Evolutionary conservation across 2,329 filamentous ascomycete species (phyloP).

Genomic region (Phoma herbarum): DNA sequence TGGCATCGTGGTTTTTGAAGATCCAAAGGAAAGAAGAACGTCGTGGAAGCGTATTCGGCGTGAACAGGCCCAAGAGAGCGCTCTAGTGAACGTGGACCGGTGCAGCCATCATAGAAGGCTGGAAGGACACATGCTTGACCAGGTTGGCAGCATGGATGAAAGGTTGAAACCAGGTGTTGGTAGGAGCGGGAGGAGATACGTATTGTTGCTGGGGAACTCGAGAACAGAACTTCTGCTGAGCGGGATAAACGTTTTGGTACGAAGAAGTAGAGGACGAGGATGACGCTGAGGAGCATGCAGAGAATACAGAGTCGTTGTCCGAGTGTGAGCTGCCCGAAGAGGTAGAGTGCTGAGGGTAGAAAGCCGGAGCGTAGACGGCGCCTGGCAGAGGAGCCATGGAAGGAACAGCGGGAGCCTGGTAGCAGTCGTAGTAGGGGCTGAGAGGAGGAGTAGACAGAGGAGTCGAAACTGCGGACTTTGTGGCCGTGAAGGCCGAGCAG

Average conservation of each 20-base stretch:
- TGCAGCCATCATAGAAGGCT: slow-evolving; percentile 48
- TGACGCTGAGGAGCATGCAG: slow-evolving; percentile 49
- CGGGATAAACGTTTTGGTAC: slow-evolving; percentile 42
- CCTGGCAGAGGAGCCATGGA: slow-evolving; percentile 45
- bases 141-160: slow-evolving; percentile 53
- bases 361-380: slow-evolving; percentile 40
- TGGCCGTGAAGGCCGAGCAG: slow-evolving; percentile 76
- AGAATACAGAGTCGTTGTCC: slow-evolving; percentile 53
- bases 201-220: slow-evolving; percentile 47
- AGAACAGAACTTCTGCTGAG: slow-evolving; percentile 40
- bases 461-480: slow-evolving; percentile 53
- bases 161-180: slow-evolving; percentile 52
- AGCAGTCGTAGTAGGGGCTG: slow-evolving; percentile 49
- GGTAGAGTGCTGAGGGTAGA: slow-evolving; percentile 43
- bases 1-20: slow-evolving; percentile 51
- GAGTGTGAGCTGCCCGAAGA: slow-evolving; percentile 52
- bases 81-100: slow-evolving; percentile 51
- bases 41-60: slow-evolving; percentile 41
- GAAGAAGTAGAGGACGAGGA: slow-evolving; percentile 50
- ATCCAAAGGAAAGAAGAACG: slow-evolving; percentile 41
- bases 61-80: slow-evolving; percentile 20
- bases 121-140: slow-evolving; percentile 54
- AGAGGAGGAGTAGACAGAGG: slow-evolving; percentile 57
- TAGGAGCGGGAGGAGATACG: slow-evolving; percentile 45
- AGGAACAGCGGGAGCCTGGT: slow-evolving; percentile 40